Conservation (phyloP, 805 yeast genomes). For the Starmerella sirachaensis region DNA sequence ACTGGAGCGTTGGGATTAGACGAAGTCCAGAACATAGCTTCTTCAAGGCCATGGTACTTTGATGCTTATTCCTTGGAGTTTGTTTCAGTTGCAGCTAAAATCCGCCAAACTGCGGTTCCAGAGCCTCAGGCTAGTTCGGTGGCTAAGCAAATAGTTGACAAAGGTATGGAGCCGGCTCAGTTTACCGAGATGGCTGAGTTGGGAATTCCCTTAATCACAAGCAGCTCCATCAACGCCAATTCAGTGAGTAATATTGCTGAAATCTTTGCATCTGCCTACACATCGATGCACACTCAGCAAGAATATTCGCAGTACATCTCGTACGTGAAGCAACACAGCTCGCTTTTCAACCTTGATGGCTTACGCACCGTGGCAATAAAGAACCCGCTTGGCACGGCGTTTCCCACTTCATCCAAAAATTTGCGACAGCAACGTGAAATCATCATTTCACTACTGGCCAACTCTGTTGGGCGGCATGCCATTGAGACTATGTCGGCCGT, state of each 20-base stretch:
- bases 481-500: slow-evolving; percentile 2
- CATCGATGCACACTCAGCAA: slow-evolving; percentile 7
- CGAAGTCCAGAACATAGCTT: too few relatives aligned
- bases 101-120: not conserved
- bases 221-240: not conserved
- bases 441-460: not conserved
- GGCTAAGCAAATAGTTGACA: slow-evolving; percentile 2
- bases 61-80: not conserved
- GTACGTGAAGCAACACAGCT: slow-evolving; percentile 3
- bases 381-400: too few relatives aligned
- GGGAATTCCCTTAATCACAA: slow-evolving; percentile 1
- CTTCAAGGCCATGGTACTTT: slow-evolving; percentile 3
- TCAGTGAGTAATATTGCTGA: slow-evolving; percentile 1
- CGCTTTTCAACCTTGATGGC: slow-evolving; percentile 1
- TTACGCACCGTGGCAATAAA: too few relatives aligned
- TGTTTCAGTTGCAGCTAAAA: not conserved
- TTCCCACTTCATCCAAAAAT: too few relatives aligned
- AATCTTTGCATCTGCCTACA: slow-evolving; percentile 7
- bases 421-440: too few relatives aligned
- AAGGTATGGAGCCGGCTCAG: slow-evolving; percentile 5
- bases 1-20: too few relatives aligned
- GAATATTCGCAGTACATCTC: not conserved
- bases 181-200: slow-evolving; percentile 4
- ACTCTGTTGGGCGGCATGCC: slow-evolving; percentile 5
- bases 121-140: slow-evolving; percentile 6